Base-by-base conservation (phyloP, 768 basidiomycete species). In the Tricholoma matsutake region DNA sequence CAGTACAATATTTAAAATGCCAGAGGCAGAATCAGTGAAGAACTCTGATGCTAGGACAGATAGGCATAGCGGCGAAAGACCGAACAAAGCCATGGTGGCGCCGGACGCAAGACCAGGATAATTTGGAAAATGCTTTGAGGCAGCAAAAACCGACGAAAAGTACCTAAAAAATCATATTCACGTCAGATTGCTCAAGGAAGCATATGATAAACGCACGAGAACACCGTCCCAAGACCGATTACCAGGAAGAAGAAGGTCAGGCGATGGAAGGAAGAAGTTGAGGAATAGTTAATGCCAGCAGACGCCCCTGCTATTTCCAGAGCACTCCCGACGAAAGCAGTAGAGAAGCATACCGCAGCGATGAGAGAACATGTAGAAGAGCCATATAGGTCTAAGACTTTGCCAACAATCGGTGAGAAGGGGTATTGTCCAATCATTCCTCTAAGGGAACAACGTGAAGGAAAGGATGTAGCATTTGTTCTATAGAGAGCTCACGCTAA, bases 371-470 rank as follows among this genome's bases (percentile, higher is more conserved):
- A 89, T 4, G 78, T 69, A 70, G 87, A 81, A 35, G 91, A 85
- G 0, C 92, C 92, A 66, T 84, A 80, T 39, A 67, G 67, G 72
- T 94, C 92, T 43, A 90, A 78, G 2, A 87, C 69, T 63, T 84
- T 86, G 51, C 92, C 92, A 43, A 87, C 84, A 1, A 91, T 14
- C 1, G 86, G 85, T 18, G 88, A 83, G 60, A 91, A 79, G 2
- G 90, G 89, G 71, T 94, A 93, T 75, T 93, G 91, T 4, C 89
- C 88, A 63, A 86, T 82, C 82, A 94, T 86, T 2, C 88, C 92
- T n/a, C 92, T 93, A 56, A 35, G 39, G 57, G 51, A 56, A 31
- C 32, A 31, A 59, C 64, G 43, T 60, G 14, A n/a, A n/a, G n/a
- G n/a, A n/a, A 62, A 57, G 25, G 14, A 10, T 39, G 22, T 9